A percentile compares a stretch with the other conserved stretches of the same genome.
Evolutionary conservation across 257 asterid genomes (phyloP).

Genomic region (Echium plantagineum): DNA sequence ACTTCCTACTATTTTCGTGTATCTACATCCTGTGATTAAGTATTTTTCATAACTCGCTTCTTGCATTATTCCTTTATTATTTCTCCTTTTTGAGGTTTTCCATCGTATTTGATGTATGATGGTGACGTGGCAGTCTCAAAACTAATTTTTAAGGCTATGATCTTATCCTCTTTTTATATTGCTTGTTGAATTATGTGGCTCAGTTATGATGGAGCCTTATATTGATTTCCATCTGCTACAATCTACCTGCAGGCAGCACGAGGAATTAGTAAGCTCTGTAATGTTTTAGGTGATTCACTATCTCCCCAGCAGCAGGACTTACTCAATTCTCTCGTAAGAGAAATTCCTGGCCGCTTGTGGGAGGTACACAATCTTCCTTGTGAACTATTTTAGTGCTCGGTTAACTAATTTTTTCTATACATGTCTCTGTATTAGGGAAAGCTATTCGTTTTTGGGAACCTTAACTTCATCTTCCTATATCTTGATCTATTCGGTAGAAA

Average conservation of each 20-base stretch:
- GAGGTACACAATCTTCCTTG: slow-evolving; percentile 46
- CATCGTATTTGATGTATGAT: too few relatives aligned
- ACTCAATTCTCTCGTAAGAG: slow-evolving; percentile 77
- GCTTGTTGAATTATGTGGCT: too few relatives aligned
- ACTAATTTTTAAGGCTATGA: too few relatives aligned
- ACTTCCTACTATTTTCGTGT: neutral
- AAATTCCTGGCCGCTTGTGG: slow-evolving; percentile 94
- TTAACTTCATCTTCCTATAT: neutral
- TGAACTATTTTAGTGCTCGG: neutral
- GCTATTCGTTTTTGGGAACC: neutral
- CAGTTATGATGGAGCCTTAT: neutral
- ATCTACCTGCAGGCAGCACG: slow-evolving; percentile 59
- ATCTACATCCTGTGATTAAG: neutral
- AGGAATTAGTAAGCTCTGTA: slow-evolving; percentile 74
- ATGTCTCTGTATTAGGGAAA: neutral
- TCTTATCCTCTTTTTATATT: too few relatives aligned
- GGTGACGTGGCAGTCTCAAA: too few relatives aligned
- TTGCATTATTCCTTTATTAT: neutral
- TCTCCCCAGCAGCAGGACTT: slow-evolving; percentile 62
- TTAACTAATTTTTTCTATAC: neutral
- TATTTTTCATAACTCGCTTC: neutral
- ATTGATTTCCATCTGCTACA: slow-evolving; percentile 1
- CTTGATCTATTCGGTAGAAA: neutral
- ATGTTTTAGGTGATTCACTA: slow-evolving; percentile 71
- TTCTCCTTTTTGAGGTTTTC: too few relatives aligned